Evolutionary conservation across 116 monocot species (phyloP), one percentile per base, ranked within the genome.

Genomic region (Iris pallida): DNA sequence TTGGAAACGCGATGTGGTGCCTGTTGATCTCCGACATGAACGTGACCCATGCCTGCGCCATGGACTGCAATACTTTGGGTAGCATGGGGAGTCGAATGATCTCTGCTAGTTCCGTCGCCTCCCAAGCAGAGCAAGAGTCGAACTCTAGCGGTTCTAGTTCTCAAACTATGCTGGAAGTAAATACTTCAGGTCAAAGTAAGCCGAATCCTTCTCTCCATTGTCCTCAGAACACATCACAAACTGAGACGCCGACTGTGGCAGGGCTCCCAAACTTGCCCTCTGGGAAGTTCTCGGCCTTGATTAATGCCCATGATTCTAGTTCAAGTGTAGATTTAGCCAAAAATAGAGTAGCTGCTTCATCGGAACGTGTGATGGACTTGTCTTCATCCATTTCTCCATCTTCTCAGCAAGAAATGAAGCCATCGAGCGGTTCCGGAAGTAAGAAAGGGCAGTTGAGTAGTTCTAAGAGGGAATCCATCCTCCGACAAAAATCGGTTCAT

Each of bases 1-100:
- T 56, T 12, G 96, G 96, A 43, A 89, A 91, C 73, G 89, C 92
- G 45, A 85, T 96, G 89, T 96, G 91, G 88, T 78, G 79, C 60
- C 81, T 96, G 77, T 77, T 96, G 12, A 79, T 91, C 12, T 86
- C 74, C 57, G 96, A 96, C 57, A 81, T 91, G 84, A 89, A 92
- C 81, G 76, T 96, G 12, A 74, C 85, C 40, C 78, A 75, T 77
- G 96, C 96, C 14, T 91, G 89, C 71, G 69, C 86, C 11, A 68
- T 83, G 63, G 83, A 92, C 11, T 55, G 64, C 58, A 81, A 88
- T 73, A 20, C 72, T 57, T 65, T 77, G 46, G 70, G 53, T 45
- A 46, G 43, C 45, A 4, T 74, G 8, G 61, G 61, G 11, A 56
- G 72, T 80, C 82, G 82, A 57, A 73, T 79, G 47, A 48, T 48